Conservation (phyloP, 2,329 filamentous ascomycete genomes). For the Pseudogymnoascus sp. region DNA sequence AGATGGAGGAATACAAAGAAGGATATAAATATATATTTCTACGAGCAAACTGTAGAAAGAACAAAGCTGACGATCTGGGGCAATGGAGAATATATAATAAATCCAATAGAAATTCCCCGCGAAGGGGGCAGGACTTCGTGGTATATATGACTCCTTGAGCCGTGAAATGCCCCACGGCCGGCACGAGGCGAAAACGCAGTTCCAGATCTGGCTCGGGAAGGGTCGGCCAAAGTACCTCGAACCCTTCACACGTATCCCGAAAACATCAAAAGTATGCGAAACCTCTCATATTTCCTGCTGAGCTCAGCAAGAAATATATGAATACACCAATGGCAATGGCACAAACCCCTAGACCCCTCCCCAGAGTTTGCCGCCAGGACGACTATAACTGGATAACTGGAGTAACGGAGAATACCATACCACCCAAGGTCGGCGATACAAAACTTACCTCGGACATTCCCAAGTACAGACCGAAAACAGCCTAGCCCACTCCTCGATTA, state of each 20-base stretch:
- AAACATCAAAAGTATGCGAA: neutral
- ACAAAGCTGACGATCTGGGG: neutral
- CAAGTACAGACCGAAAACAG: neutral
- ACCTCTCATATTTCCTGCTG: neutral
- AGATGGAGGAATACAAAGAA: neutral
- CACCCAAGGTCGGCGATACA: neutral
- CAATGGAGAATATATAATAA: neutral
- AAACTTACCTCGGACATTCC: slow-evolving; percentile 6
- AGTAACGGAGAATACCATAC: neutral
- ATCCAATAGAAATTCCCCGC: neutral
- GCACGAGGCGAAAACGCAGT: slow-evolving; percentile 1
- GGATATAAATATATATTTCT: neutral
- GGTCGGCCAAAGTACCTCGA: neutral
- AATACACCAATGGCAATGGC: neutral
- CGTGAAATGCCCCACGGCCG: neutral
- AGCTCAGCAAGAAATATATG: neutral
- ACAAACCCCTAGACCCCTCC: too few species aligned
- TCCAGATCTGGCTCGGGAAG: neutral
- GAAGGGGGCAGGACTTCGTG: neutral
- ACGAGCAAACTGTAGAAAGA: neutral
- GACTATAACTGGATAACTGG: too few species aligned
- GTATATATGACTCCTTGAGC: neutral
- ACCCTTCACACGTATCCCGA: neutral
- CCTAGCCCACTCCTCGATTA: neutral
- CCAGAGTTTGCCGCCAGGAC: neutral